phyloP scores from a whole-genome alignment of 805 yeast species.

The Wickerhamiella lipophila region DNA sequence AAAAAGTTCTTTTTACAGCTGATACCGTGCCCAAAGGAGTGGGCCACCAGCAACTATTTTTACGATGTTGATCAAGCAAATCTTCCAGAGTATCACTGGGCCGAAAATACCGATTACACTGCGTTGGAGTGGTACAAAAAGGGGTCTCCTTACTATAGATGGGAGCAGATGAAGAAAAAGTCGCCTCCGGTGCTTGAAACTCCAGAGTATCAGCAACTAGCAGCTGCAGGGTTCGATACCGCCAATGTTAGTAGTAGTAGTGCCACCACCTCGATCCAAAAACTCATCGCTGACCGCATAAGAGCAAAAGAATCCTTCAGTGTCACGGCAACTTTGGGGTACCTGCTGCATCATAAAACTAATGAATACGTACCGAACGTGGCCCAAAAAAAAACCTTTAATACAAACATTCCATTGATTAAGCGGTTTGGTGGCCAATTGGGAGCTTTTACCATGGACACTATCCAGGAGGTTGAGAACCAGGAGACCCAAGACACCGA shows the following conservation, averaged over 20 bases:
- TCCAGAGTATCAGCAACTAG: background rate
- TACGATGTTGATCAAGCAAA: constrained; percentile 16
- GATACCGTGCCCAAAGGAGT: constrained; percentile 2
- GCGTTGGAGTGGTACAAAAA: constrained; percentile 25
- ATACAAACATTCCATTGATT: constrained; percentile 24
- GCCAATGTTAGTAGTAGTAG: background rate
- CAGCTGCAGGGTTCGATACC: background rate
- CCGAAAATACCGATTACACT: constrained; percentile 20
- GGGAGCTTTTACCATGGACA: constrained; percentile 18
- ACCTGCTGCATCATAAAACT: constrained; percentile 20
- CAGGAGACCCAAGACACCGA: too few relatives aligned
- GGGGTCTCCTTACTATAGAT: constrained; percentile 19
- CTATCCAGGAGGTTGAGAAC: constrained; percentile 16
- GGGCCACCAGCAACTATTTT: constrained; percentile 14
- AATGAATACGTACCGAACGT: constrained; percentile 14
- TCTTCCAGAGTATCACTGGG: constrained; percentile 10
- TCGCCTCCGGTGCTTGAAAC: background rate
- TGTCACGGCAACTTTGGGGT: constrained; percentile 26
- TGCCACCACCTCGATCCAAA: background rate
- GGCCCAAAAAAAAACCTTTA: constrained; percentile 19
- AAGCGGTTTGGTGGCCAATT: constrained; percentile 20
- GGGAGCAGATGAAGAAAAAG: constrained; percentile 17
- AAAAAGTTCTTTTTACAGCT: constrained; percentile 16
- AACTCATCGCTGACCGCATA: background rate
- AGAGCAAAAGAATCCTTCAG: constrained; percentile 5